Percentiles rank a stretch among this genome's conserved stretches.
phyloP scores from a whole-genome alignment of 441 rosid genomes.

The Populus hybrid region DNA sequence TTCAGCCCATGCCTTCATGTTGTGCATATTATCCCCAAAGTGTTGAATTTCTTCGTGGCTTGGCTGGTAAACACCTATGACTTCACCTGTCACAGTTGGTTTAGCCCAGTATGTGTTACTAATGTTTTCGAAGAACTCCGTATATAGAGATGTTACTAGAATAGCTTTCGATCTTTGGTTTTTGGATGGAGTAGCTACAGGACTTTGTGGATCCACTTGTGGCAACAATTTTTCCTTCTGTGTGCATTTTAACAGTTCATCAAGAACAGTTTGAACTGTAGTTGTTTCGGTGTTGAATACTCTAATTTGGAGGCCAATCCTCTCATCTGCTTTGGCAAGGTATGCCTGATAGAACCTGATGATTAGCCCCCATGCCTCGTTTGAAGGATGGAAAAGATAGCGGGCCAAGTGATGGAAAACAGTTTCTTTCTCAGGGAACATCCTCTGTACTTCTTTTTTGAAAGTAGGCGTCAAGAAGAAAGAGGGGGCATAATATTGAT shows the following conservation, averaged over 20 bases:
- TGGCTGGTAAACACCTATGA: conserved; percentile 23
- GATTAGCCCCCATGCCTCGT: conserved; percentile 71
- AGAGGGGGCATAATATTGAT: conserved; percentile 62
- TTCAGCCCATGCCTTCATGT: conserved; percentile 33
- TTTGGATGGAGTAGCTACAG: conserved; percentile 15
- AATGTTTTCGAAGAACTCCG: conserved; percentile 17
- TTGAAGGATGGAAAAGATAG: conserved; percentile 66
- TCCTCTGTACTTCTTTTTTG: conserved; percentile 38
- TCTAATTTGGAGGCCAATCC: conserved; percentile 59
- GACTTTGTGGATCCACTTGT: conserved; percentile 20
- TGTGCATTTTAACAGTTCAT: conserved; percentile 46
- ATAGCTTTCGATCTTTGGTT: conserved; percentile 17
- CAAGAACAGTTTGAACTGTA: conserved; percentile 45
- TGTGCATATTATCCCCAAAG: conserved; percentile 21
- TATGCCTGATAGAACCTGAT: conserved; percentile 53
- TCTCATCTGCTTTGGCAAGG: conserved; percentile 56
- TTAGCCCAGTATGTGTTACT: conserved; percentile 9
- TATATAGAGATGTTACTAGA: conserved; percentile 20
- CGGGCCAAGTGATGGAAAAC: conserved; percentile 55
- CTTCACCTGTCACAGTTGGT: conserved; percentile 21
- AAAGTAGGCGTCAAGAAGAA: conserved; percentile 51
- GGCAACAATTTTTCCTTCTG: conserved; percentile 44
- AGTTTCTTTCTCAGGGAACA: conserved; percentile 61
- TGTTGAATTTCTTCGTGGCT: conserved; percentile 26
- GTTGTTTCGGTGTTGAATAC: conserved; percentile 38